Percentiles rank a stretch among this genome's conserved stretches.
These are phyloP conservation scores for Aureobasidium sp. DNA, from an alignment of 2,329 filamentous ascomycete genomes.

Conservation along the genomic window DNA sequence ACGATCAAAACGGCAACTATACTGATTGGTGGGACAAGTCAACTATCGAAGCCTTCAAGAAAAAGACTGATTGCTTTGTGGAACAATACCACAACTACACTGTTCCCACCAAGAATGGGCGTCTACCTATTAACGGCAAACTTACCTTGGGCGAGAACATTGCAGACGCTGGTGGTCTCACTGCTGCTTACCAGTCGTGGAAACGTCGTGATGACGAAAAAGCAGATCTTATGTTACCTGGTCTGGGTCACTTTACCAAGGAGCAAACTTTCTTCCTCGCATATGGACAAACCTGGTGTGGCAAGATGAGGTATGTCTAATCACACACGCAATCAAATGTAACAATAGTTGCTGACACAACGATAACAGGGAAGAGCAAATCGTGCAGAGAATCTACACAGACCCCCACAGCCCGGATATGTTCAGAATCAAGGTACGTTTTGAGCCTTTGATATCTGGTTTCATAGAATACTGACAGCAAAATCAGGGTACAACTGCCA, in stretches of 20 bases:
- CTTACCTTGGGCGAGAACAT: slow-evolving; percentile 76
- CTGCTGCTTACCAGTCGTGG: slow-evolving; percentile 72
- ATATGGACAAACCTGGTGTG: slow-evolving; percentile 61
- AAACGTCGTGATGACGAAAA: slow-evolving; percentile 60
- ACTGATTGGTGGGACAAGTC: slow-evolving; percentile 72
- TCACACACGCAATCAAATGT: too few relatives aligned
- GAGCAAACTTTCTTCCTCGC: slow-evolving; percentile 75
- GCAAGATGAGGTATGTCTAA: slow-evolving; percentile 51
- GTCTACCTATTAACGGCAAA: slow-evolving; percentile 68
- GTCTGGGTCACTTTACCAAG: slow-evolving; percentile 67
- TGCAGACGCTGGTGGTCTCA: slow-evolving; percentile 73
- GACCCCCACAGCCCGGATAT: slow-evolving; percentile 73
- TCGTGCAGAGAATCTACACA: slow-evolving; percentile 63
- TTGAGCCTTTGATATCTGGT: too few relatives aligned
- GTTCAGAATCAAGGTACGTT: slow-evolving; percentile 50
- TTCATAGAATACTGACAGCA: neutral
- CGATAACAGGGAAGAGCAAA: slow-evolving; percentile 62
- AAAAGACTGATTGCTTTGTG: slow-evolving; percentile 70
- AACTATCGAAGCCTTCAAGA: slow-evolving; percentile 64
- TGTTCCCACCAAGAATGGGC: slow-evolving; percentile 60
- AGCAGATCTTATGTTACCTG: slow-evolving; percentile 63
- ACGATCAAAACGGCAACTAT: slow-evolving; percentile 70
- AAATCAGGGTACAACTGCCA: slow-evolving; percentile 65
- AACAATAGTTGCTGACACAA: too few relatives aligned
- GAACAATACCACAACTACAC: slow-evolving; percentile 72